Base-by-base conservation (phyloP, 2,329 filamentous ascomycete genomes). In the Curvularia sp. region DNA sequence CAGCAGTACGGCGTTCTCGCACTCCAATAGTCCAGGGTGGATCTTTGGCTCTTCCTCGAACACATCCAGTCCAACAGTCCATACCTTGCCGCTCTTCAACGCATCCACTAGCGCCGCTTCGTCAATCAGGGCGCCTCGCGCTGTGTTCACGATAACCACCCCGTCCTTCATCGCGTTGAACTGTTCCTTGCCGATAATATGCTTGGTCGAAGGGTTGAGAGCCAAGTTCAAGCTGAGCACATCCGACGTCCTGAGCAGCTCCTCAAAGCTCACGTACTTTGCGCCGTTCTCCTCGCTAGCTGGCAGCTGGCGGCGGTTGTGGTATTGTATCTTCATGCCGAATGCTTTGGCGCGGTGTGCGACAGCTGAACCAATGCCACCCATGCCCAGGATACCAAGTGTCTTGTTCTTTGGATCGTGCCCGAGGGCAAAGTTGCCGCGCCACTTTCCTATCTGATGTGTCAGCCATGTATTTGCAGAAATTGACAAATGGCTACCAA, bases 361-460 rank as follows among this genome's bases (percentile, higher is more conserved):
- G 9, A 82, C 78, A 6, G 82, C 81, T 13, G 80, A 76, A 2
- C 85, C 85, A 46, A 87, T 87, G 9, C 84, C 83, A 25, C 85
- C 85, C 83, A 87, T 86, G 10, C 85, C 85, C 1, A 87, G 73
- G 55, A 87, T 84, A 5, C 84, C 85, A 67, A 85, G 78, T 1
- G 75, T 75, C 67, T 84, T 84, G 57, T 81, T 80, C 64, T 81
- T 80, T 2, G 83, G 83, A 53, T 85, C 83, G 64, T 83, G 82
- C 13, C 83, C 83, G 34, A 85, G 79, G 1, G 72, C 73, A 42
- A 81, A 78, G 36, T 77, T 74, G 38, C 81, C 81, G 38, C 80
- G 75, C 78, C 79, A 81, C 53, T 79, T 75, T 41, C 79, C 76
- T 70, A 15, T 15, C 3, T 7, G 12, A 21, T 23, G 0, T 13